Conservation (phyloP, 2,329 filamentous ascomycete genomes). For the Claviceps quebecensis region DNA sequence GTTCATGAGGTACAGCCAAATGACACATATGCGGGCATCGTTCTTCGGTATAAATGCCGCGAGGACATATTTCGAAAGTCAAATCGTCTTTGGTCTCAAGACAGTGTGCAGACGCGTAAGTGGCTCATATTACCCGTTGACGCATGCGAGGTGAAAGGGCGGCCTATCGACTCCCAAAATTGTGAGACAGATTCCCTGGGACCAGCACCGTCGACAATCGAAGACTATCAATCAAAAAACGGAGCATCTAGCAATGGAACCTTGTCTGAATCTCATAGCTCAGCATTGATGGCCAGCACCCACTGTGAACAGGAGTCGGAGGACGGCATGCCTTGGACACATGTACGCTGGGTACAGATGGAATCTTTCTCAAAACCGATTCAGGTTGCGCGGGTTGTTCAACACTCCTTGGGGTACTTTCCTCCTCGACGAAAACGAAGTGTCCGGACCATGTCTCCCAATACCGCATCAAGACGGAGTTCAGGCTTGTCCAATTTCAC, state of each 20-base stretch:
- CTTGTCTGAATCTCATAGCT: conserved; percentile 20
- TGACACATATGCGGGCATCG: conserved; percentile 84
- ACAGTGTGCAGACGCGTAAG: conserved; percentile 74
- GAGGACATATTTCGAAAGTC: conserved; percentile 71
- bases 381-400: conserved; percentile 74
- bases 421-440: conserved; percentile 85
- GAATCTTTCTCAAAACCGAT: conserved; percentile 56
- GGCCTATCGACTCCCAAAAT: conserved; percentile 42
- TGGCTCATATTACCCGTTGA: conserved; percentile 77
- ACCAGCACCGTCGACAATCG: conserved; percentile 27
- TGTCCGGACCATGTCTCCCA: conserved; percentile 46
- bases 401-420: conserved; percentile 76
- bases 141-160: conserved; percentile 71
- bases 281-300: conserved; percentile 16
- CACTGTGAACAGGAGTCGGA: conserved; percentile 17
- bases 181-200: conserved; percentile 37
- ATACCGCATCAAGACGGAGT: conserved; percentile 54
- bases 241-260: conserved; percentile 25
- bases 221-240: conserved; percentile 9
- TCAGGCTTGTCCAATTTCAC: conserved; percentile 40
- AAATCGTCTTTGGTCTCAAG: conserved; percentile 90
- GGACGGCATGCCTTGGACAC: conserved; percentile 63
- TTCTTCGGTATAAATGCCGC: conserved; percentile 79
- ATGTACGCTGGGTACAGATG: conserved; percentile 79
- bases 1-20: conserved; percentile 69